Conservation (phyloP, 768 basidiomycete species). For the Tricholoma matsutake region DNA sequence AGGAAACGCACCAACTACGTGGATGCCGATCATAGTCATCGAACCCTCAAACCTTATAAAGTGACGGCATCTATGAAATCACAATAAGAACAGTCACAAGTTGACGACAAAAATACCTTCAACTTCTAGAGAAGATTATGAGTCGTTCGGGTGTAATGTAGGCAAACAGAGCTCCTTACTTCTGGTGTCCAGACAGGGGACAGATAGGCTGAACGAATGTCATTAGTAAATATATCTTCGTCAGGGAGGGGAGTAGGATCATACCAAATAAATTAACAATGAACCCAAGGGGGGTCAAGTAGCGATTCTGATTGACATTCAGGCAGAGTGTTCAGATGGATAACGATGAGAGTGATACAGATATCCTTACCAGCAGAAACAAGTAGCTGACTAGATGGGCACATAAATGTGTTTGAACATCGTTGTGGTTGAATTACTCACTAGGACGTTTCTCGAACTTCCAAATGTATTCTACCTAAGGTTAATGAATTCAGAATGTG, state of each 20-base stretch:
- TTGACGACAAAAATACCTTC: neutral
- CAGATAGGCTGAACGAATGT: conserved; percentile 34
- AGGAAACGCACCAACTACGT: conserved; percentile 35
- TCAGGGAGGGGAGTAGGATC: neutral
- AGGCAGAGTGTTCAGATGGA: neutral
- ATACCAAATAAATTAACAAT: conserved; percentile 52
- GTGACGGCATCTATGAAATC: conserved; percentile 33
- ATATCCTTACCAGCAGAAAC: conserved; percentile 35
- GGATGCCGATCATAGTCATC: conserved; percentile 52
- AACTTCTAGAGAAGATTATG: neutral
- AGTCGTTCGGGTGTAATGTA: neutral
- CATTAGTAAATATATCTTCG: neutral
- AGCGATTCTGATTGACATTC: conserved; percentile 47
- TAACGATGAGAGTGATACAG: neutral
- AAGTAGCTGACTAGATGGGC: conserved; percentile 35
- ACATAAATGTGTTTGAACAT: neutral
- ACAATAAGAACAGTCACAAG: neutral
- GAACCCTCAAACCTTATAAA: conserved; percentile 53
- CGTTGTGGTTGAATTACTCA: conserved; percentile 25
- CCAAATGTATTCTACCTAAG: conserved; percentile 53
- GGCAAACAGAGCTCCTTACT: conserved; percentile 22
- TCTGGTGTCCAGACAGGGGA: conserved; percentile 38
- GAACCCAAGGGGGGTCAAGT: conserved; percentile 61
- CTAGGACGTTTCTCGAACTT: conserved; percentile 43
- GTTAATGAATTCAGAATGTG: neutral